Conservation (phyloP, 306 rosid genomes). For the Notholithocarpus densiflorus region DNA sequence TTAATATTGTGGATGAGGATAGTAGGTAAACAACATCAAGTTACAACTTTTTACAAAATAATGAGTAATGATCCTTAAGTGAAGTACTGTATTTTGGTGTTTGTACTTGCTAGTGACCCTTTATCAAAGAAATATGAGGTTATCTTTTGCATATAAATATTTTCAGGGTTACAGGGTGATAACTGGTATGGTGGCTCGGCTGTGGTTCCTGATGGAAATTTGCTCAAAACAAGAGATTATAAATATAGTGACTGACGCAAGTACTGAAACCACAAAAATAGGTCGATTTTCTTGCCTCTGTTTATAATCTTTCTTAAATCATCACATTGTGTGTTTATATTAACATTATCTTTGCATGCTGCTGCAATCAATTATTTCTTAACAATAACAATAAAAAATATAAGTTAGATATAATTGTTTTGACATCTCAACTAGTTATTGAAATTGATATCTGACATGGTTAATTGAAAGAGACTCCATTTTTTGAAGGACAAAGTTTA, state of each 20-base stretch:
- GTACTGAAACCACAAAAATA: conserved; percentile 65
- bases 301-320: neutral
- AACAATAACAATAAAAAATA: too few relatives aligned
- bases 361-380: neutral
- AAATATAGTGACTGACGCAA: conserved; percentile 51
- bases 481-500: too few relatives aligned
- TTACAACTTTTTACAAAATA: neutral
- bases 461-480: too few relatives aligned
- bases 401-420: too few relatives aligned
- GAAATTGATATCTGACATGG: too few relatives aligned
- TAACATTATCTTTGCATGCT: neutral
- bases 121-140: conserved; percentile 12
- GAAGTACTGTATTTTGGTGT: neutral
- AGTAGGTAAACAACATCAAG: neutral
- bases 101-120: neutral
- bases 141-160: conserved; percentile 6
- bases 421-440: too few relatives aligned
- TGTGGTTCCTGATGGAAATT: conserved; percentile 90
- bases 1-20: neutral
- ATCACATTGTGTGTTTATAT: neutral
- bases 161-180: conserved; percentile 75
- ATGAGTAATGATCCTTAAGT: neutral
- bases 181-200: conserved; percentile 74
- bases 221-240: conserved; percentile 80
- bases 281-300: conserved; percentile 47